These are phyloP conservation scores for Clonostachys solani DNA, from an alignment of 2,329 filamentous ascomycete genomes.

Conservation along the genomic window DNA sequence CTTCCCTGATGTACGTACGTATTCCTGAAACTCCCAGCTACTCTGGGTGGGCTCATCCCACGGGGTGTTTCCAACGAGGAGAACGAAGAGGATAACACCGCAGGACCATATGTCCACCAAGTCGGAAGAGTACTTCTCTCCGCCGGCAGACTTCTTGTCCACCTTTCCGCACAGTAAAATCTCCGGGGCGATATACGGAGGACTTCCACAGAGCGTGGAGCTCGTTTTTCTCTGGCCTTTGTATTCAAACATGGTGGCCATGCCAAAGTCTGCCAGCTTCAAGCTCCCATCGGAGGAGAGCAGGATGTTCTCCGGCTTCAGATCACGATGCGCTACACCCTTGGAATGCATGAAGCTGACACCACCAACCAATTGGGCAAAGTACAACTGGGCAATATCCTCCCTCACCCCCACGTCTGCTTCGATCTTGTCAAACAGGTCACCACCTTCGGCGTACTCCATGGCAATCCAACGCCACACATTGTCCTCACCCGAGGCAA, in stretches of 20 bases:
- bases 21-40: constrained; percentile 91
- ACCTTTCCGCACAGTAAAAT: constrained; percentile 57
- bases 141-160: constrained; percentile 40
- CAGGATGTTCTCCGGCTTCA: constrained; percentile 94
- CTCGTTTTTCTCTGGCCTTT: constrained; percentile 79
- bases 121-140: constrained; percentile 68
- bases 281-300: constrained; percentile 79
- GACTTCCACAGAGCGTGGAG: constrained; percentile 88
- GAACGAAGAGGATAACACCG: constrained; percentile 93
- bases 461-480: constrained; percentile 97
- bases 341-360: constrained; percentile 95
- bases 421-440: constrained; percentile 99
- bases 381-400: constrained; percentile 95
- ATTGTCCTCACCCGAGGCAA: constrained; percentile 78
- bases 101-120: constrained; percentile 95
- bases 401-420: constrained; percentile 92
- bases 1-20: constrained; percentile 72
- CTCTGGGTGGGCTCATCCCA: constrained; percentile 88
- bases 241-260: constrained; percentile 90
- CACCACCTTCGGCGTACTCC: constrained; percentile 92
- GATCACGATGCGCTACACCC: constrained; percentile 86
- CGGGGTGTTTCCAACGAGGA: constrained; percentile 92
- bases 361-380: constrained; percentile 83
- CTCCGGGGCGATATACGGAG: constrained; percentile 95
- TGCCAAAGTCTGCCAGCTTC: constrained; percentile 94